These are phyloP conservation scores for Jamesozyma rosinii DNA, from an alignment of 805 yeast genomes.

Conservation along the genomic window DNA sequence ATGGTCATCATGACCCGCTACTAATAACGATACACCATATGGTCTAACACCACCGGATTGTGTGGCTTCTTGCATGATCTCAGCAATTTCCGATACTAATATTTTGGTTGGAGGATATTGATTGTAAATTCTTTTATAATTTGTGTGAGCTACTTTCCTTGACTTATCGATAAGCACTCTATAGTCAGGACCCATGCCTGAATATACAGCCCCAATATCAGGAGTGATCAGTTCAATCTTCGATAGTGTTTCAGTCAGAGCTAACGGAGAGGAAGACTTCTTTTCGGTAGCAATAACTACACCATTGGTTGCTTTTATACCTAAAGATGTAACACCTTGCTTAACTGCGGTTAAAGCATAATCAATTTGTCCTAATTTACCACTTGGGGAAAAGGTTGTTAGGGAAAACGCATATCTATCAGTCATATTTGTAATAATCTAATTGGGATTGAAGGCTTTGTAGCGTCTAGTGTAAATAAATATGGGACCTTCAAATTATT, in stretches of 20 bases:
- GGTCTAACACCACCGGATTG: slow-evolving; percentile 98
- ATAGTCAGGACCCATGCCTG: slow-evolving; percentile 99
- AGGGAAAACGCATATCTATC: slow-evolving; percentile 96
- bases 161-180: slow-evolving; percentile 90
- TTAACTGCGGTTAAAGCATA: slow-evolving; percentile 95
- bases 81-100: slow-evolving; percentile 88
- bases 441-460: background rate
- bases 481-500: too few species aligned
- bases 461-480: too few species aligned
- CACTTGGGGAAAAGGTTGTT: slow-evolving; percentile 97
- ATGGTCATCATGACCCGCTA: slow-evolving; percentile 86
- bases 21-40: slow-evolving; percentile 88
- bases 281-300: slow-evolving; percentile 94
- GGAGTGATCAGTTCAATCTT: slow-evolving; percentile 85
- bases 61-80: slow-evolving; percentile 96
- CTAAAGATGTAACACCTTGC: slow-evolving; percentile 94
- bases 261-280: slow-evolving; percentile 70
- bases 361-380: slow-evolving; percentile 94
- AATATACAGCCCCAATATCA: slow-evolving; percentile 89
- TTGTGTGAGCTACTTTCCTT: slow-evolving; percentile 84
- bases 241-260: slow-evolving; percentile 62
- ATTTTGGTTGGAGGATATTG: slow-evolving; percentile 96
- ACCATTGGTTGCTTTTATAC: slow-evolving; percentile 91
- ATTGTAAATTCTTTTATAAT: slow-evolving; percentile 85
- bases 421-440: slow-evolving; percentile 55